Base-by-base conservation (phyloP, 106 monocot genomes). In the Apostasia ramifera region DNA sequence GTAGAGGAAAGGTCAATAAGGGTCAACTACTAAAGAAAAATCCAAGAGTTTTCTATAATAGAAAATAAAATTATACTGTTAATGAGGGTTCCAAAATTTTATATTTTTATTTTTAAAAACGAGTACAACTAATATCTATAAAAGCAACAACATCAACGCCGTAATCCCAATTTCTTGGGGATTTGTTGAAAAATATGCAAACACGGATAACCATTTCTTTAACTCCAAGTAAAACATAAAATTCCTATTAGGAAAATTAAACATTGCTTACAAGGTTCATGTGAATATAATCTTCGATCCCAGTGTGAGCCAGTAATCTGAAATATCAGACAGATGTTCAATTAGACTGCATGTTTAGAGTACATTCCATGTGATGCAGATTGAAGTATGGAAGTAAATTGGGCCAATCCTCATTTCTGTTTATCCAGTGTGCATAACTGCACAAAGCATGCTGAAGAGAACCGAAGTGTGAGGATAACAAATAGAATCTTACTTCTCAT, bases 261-360 rank as follows among this genome's bases (percentile, higher is more conserved):
- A 50, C 14, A 66, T 11, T 42, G 67, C 87, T 86, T 91, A 95
- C 95, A 77, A 95, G 76, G 66, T 88, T 76, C 92, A 92, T 89
- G 48, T 81, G 82, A 50, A 95, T 51, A 84, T 86, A 92, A 45
- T 80, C 80, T 48, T 92, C 89, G 44, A 95, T 84, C 59, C 53
- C 70, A 69, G 78, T 79, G 68, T 86, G 77, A 44, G 73, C 69
- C 39, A 91, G 73, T 73, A 95, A 84, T 66, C 95, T 95, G 68
- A 41, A 52, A 59, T 9, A 47, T 3, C 46, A 71, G 40, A 0
- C 11, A 8, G 48, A 60, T n/a, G 45, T 3, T 5, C 45, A 62
- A 62, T 62, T 6, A 45, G 45, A 62, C 12, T 62, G 44, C 40
- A 62, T 62, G 12, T 44, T 44, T 44, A 45, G 43, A 45, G 8